A percentile compares a stretch with the other conserved stretches of the same genome.
Evolutionary conservation across 2,329 filamentous ascomycete genomes (phyloP).

Genomic region (Neocatenulostroma microsporum): DNA sequence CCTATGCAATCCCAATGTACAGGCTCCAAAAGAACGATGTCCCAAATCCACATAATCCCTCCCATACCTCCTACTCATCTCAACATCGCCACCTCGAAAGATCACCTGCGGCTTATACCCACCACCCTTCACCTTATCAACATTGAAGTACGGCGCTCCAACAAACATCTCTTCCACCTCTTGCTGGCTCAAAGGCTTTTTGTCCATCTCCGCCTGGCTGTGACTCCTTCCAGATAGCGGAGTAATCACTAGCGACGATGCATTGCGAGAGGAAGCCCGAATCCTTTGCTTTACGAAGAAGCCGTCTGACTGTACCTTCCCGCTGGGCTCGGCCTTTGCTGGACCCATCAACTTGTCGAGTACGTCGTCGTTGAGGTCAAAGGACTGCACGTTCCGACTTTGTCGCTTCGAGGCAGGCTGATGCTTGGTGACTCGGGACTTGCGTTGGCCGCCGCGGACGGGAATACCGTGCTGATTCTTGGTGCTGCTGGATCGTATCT

Average conservation of each 20-base stretch:
- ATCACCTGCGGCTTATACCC: constrained; percentile 15
- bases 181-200: constrained; percentile 10
- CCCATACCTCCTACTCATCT: constrained; percentile 7
- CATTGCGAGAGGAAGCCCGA: constrained; percentile 6
- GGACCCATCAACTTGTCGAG: constrained; percentile 20
- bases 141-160: constrained; percentile 23
- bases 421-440: no score
- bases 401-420: constrained; percentile 9
- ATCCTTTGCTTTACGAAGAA: constrained; percentile 17
- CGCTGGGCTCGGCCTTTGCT: constrained; percentile 9
- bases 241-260: neutral
- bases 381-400: constrained; percentile 8
- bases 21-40: constrained; percentile 15
- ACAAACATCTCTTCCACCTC: constrained; percentile 21
- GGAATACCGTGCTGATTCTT: no score
- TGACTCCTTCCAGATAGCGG: neutral
- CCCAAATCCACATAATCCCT: constrained; percentile 12
- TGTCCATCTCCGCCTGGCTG: constrained; percentile 5
- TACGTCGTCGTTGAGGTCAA: constrained; percentile 18
- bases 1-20: constrained; percentile 6
- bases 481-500: neutral
- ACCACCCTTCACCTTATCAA: constrained; percentile 8
- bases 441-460: no score
- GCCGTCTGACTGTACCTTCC: constrained; percentile 7
- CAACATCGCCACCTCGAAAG: constrained; percentile 9